phyloP scores from a whole-genome alignment of 2,329 filamentous ascomycete genomes.

The Monosporascus sp. region DNA sequence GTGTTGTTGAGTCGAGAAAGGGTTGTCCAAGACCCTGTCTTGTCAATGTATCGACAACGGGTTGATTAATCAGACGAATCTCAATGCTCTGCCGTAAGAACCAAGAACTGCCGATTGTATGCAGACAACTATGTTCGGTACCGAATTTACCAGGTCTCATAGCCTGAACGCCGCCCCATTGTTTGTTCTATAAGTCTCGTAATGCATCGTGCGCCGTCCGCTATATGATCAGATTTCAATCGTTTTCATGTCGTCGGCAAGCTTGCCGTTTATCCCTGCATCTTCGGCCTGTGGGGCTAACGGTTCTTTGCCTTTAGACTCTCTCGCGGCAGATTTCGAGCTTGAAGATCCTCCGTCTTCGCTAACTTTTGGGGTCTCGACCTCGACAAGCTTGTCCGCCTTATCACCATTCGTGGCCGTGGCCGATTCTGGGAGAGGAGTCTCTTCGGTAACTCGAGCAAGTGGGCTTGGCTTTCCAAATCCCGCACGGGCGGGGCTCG shows the following conservation, averaged over 20 bases:
- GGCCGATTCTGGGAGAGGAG: constrained; percentile 24
- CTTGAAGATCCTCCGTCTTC: constrained; percentile 36
- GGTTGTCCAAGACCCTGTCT: constrained; percentile 8
- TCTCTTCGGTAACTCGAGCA: constrained; percentile 70
- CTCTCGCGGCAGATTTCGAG: constrained; percentile 27
- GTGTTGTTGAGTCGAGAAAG: not conserved
- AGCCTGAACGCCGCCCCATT: constrained; percentile 22
- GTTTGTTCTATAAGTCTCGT: constrained; percentile 21
- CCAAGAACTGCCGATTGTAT: constrained; percentile 6
- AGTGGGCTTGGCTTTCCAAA: constrained; percentile 68
- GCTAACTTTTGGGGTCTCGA: constrained; percentile 48
- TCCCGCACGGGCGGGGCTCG: constrained; percentile 61
- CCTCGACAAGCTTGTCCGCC: constrained; percentile 49
- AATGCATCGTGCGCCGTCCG: constrained; percentile 20
- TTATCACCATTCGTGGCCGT: constrained; percentile 32
- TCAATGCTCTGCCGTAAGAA: constrained; percentile 5
- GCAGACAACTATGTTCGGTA: constrained; percentile 9
- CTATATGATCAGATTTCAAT: constrained; percentile 50
- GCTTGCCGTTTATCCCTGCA: constrained; percentile 35
- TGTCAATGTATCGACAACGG: constrained; percentile 7
- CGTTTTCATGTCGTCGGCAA: constrained; percentile 50
- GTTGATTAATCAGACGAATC: constrained; percentile 7
- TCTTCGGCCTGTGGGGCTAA: constrained; percentile 22
- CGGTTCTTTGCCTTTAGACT: constrained; percentile 33
- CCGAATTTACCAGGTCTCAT: constrained; percentile 11